Conservation (phyloP, 805 yeast genomes). For the Ogataea nakhonphanomensis region DNA sequence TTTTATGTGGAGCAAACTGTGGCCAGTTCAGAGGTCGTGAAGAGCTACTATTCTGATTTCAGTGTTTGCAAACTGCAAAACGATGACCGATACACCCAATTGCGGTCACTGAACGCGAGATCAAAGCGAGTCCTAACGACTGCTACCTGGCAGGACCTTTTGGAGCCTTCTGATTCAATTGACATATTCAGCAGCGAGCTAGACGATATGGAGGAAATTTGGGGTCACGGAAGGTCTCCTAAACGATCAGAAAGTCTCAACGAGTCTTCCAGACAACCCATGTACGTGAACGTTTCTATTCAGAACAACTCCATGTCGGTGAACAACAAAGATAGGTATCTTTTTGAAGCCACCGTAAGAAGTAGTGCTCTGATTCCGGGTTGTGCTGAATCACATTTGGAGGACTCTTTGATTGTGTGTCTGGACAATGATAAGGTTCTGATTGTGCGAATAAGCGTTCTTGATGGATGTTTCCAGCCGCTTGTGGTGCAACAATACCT, state of each 20-base stretch:
- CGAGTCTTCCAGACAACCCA: not conserved
- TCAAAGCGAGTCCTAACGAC: slow-evolving; percentile 19
- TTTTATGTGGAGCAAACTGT: slow-evolving; percentile 26
- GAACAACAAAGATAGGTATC: slow-evolving; percentile 15
- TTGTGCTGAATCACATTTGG: slow-evolving; percentile 16
- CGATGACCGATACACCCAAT: slow-evolving; percentile 15
- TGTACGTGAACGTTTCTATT: slow-evolving; percentile 21
- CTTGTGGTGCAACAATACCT: slow-evolving; percentile 20
- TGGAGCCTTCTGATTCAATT: slow-evolving; percentile 26
- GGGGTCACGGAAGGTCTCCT: slow-evolving; percentile 1
- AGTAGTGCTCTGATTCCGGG: slow-evolving; percentile 26
- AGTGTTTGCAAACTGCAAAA: slow-evolving; percentile 14
- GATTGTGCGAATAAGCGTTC: slow-evolving; percentile 19
- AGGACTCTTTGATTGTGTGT: slow-evolving; percentile 28
- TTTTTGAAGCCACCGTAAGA: slow-evolving; percentile 22
- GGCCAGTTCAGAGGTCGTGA: slow-evolving; percentile 22
- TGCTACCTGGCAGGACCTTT: slow-evolving; percentile 25
- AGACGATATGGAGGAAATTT: slow-evolving; percentile 21
- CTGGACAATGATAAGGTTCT: slow-evolving; percentile 22
- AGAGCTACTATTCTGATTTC: slow-evolving; percentile 22
- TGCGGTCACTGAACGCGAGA: not conserved
- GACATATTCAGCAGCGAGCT: slow-evolving; percentile 21
- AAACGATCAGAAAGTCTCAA: slow-evolving; percentile 4
- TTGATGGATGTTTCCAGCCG: slow-evolving; percentile 21
- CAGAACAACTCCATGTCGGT: slow-evolving; percentile 25